phyloP scores from a whole-genome alignment of 495 filamentous ascomycete genomes.

The Paragyromitra xinjiangensis region DNA sequence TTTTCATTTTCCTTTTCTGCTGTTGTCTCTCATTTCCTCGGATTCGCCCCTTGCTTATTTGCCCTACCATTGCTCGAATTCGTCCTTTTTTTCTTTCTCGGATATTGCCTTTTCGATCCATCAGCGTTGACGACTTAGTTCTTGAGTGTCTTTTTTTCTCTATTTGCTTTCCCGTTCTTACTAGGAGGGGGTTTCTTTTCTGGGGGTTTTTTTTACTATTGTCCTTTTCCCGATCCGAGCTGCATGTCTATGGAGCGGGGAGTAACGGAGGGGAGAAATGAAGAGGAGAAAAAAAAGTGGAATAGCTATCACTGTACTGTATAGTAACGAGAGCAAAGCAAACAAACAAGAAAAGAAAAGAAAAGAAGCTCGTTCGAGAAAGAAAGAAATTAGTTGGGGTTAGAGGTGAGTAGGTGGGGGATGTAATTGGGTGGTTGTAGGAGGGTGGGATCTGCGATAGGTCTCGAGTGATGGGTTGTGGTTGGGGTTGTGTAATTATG shows the following conservation, averaged over 20 bases:
- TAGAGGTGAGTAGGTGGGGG: too few relatives aligned
- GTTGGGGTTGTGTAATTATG: background rate
- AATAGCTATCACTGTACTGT: background rate
- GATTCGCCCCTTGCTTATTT: background rate
- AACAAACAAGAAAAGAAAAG: background rate
- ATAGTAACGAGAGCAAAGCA: background rate
- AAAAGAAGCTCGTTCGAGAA: background rate
- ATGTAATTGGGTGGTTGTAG: background rate
- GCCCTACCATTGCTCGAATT: background rate
- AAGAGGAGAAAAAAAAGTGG: background rate
- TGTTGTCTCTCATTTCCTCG: background rate
- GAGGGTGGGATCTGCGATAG: background rate
- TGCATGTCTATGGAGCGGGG: too few relatives aligned
- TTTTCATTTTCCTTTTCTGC: background rate
- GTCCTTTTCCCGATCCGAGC: background rate
- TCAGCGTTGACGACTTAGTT: background rate
- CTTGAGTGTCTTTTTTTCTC: background rate
- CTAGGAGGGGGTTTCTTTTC: background rate
- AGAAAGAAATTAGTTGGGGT: background rate
- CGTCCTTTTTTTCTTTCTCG: background rate
- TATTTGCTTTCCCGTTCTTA: background rate
- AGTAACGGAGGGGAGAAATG: background rate
- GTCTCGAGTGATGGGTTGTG: background rate
- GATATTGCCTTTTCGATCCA: background rate
- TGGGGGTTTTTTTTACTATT: background rate